phyloP scores from a whole-genome alignment of 495 filamentous ascomycete species.

The Tuber aestivum region DNA sequence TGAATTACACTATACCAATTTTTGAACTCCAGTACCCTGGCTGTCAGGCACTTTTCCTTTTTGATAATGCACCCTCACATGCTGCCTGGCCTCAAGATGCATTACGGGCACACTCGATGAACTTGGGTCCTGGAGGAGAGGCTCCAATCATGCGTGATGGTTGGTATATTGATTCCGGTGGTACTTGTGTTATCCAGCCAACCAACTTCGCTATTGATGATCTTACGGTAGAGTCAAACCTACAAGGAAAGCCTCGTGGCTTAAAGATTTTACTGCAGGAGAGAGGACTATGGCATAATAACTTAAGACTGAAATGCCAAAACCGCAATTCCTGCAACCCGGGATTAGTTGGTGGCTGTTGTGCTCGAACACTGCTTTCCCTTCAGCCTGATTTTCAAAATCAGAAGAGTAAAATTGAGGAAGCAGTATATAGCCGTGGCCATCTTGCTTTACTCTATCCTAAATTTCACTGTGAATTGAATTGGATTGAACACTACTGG shows the following conservation, averaged over 20 bases:
- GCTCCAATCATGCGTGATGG: conserved; percentile 3
- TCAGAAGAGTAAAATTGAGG: not conserved
- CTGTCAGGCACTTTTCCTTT: conserved; percentile 4
- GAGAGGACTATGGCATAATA: not conserved
- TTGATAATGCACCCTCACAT: conserved; percentile 7
- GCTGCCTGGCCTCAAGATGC: conserved; percentile 1
- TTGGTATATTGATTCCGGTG: not conserved
- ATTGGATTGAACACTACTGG: conserved; percentile 3
- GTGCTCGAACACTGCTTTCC: not conserved
- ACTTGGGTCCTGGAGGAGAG: not conserved
- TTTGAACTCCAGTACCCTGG: conserved; percentile 3
- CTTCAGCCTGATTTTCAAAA: not conserved
- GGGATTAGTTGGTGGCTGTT: not conserved
- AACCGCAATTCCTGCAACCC: not conserved
- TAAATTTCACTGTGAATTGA: conserved; percentile 2
- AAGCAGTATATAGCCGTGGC: not conserved
- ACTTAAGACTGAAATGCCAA: not conserved
- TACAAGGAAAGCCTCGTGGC: not conserved
- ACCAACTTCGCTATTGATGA: not conserved
- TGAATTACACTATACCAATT: conserved; percentile 11
- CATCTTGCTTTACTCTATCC: conserved; percentile 1
- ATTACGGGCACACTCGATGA: not conserved
- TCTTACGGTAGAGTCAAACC: not conserved
- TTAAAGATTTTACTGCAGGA: not conserved
- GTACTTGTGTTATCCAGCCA: not conserved